Conservation (phyloP, 1,284 basidiomycete species). For the Butyriboletus regius region DNA sequence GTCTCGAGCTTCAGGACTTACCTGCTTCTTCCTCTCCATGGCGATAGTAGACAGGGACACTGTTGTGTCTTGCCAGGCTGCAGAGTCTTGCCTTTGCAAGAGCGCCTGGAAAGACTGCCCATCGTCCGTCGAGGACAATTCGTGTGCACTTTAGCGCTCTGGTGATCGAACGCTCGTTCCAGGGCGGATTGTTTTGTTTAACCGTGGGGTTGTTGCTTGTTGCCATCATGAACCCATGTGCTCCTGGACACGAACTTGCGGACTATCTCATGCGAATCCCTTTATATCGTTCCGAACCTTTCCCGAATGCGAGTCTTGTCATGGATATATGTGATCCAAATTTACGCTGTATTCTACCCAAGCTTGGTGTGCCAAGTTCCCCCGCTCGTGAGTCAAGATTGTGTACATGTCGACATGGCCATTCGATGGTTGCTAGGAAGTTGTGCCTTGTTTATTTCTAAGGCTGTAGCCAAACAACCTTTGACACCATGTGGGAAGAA, state of each 20-base stretch:
- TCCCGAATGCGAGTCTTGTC: slow-evolving; percentile 11
- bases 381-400: slow-evolving; percentile 14
- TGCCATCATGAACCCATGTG: slow-evolving; percentile 9
- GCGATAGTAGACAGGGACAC: slow-evolving; percentile 20
- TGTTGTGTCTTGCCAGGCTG: slow-evolving; percentile 23
- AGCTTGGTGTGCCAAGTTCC: slow-evolving; percentile 1
- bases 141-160: slow-evolving; percentile 23
- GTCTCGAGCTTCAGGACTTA: slow-evolving; percentile 16
- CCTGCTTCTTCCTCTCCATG: slow-evolving; percentile 16
- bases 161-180: slow-evolving; percentile 15
- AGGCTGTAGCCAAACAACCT: slow-evolving; percentile 13
- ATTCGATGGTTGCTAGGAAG: not conserved
- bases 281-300: slow-evolving; percentile 24
- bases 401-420: slow-evolving; percentile 8
- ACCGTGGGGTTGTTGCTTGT: slow-evolving; percentile 14
- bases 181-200: slow-evolving; percentile 20
- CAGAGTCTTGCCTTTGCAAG: slow-evolving; percentile 20
- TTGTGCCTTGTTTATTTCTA: slow-evolving; percentile 8
- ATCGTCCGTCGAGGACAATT: slow-evolving; percentile 23
- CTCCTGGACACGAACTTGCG: slow-evolving; percentile 15
- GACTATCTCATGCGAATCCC: slow-evolving; percentile 25
- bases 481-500: slow-evolving; percentile 7
- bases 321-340: slow-evolving; percentile 8
- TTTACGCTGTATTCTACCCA: slow-evolving; percentile 1
- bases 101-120: slow-evolving; percentile 15